Conservation (phyloP, 768 basidiomycete genomes). For the Serendipita indica region DNA sequence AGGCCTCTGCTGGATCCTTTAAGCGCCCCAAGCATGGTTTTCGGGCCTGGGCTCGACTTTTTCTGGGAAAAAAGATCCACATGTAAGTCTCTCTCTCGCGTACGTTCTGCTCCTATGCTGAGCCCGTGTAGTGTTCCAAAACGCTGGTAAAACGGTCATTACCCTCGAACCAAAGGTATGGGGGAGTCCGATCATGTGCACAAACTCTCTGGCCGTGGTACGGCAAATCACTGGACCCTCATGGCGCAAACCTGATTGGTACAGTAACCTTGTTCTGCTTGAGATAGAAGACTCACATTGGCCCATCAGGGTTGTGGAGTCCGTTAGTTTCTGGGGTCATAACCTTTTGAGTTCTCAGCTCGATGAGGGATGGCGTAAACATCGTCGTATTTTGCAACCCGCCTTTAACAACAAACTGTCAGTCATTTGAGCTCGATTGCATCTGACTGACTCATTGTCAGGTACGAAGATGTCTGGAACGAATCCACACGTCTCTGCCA, state of each 20-base stretch:
- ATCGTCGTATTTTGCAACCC: not conserved
- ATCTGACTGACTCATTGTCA: not conserved
- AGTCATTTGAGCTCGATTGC: not conserved
- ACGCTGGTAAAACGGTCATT: not conserved
- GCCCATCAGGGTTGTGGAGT: not conserved
- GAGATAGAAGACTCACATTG: not conserved
- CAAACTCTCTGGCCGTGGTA: not conserved
- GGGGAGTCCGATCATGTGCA: not conserved
- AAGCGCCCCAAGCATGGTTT: not conserved
- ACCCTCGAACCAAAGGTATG: not conserved
- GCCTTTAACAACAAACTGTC: not conserved
- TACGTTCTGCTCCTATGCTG: not conserved
- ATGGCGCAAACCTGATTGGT: not conserved
- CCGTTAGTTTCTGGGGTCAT: not conserved
- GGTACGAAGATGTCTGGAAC: conserved; percentile 5
- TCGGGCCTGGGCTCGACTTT: not conserved
- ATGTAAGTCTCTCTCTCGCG: not conserved
- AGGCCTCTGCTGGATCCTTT: not conserved
- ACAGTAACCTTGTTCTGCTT: not conserved
- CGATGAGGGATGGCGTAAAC: not conserved
- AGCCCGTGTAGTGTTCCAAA: not conserved
- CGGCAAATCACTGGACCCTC: not conserved
- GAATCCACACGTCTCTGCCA: conserved; percentile 9
- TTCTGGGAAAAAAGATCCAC: not conserved
- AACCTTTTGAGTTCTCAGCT: not conserved